A percentile compares a stretch with the other conserved stretches of the same genome.
phyloP scores from a whole-genome alignment of 345 rosid species.

The Leavenworthia alabamica region DNA sequence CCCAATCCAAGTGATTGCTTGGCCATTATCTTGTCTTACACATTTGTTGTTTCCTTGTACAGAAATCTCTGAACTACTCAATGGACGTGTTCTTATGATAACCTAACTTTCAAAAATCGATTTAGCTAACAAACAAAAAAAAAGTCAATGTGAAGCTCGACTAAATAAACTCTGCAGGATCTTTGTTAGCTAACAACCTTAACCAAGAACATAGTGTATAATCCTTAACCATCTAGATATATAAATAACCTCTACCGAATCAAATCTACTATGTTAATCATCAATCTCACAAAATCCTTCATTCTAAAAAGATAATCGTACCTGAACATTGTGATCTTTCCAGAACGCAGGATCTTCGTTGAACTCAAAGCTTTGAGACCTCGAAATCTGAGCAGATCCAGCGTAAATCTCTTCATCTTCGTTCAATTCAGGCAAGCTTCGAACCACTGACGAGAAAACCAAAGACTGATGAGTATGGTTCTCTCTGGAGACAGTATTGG shows the following conservation, averaged over 20 bases:
- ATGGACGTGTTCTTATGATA: constrained; percentile 81
- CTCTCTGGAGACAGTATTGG: constrained; percentile 43
- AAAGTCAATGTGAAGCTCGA: no score
- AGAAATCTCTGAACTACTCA: constrained; percentile 75
- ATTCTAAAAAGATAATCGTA: not conserved
- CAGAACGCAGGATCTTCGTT: constrained; percentile 87
- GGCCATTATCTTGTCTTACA: constrained; percentile 78
- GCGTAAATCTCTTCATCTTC: constrained; percentile 6
- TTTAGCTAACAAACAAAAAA: no score
- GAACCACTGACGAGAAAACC: constrained; percentile 32
- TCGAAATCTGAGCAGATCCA: constrained; percentile 29
- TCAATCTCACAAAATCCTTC: not conserved
- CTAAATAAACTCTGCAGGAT: not conserved
- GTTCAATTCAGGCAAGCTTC: constrained; percentile 42
- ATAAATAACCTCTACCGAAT: not conserved
- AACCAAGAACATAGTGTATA: not conserved
- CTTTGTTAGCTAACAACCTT: not conserved
- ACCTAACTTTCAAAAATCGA: constrained; percentile 53
- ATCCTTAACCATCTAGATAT: not conserved
- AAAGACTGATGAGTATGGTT: constrained; percentile 26
- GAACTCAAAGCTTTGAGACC: constrained; percentile 61
- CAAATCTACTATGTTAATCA: no score
- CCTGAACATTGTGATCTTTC: constrained; percentile 98
- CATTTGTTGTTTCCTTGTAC: constrained; percentile 70
- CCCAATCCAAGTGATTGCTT: constrained; percentile 81